Base-by-base conservation (phyloP, 1,284 basidiomycete species). In the Phellinidium pouzarii region DNA sequence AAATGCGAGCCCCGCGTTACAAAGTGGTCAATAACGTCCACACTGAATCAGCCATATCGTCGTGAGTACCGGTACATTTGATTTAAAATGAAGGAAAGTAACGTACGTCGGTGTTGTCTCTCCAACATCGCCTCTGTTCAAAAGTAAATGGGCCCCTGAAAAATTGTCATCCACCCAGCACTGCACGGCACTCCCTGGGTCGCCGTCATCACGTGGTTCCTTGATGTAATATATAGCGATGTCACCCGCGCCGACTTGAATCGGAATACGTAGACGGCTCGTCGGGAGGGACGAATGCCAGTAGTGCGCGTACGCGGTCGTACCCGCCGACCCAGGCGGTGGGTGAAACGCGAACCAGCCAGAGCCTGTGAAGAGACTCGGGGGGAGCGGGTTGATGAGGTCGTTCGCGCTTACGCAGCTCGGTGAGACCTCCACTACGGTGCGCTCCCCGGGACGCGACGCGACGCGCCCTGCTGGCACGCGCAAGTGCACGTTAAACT, bases 321-420 rank as follows among this genome's bases (percentile, higher is more conserved):
- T 65, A 44, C 77, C 64, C 40, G 74, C 70, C 17, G 69, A 71
- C 0, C 64, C 59, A 40, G 75, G 69, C 2, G 71, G 63, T 1
- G 91, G 89, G 64, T 92, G 88, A 63, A 79, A 77, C 1, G 82
- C 80, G 53, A 76, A 73, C 93, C 94, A 97, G 3, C 94, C 94
- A 0, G 85, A 86, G 26, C 92, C 93, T 57, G 84, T 87, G 71
- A 97, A 96, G 58, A 94, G 71, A 22, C 86, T 88, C 0, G 85
- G 81, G 9, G 94, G 93, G 1, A 97, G 75, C 2, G 94, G 94
- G 71, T 95, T 95, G 65, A 96, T 89, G 41, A 97, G 74, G 66
- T 97, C 93, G 66, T 95, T 94, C 20, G 94, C 94, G 17, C 84
- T 86, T 0, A 90, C 91, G 68, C 94, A 97, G 71, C 78, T 92